Evolutionary conservation across 2,329 filamentous ascomycete genomes (phyloP).

Genomic region (Coniochaeta sp.): DNA sequence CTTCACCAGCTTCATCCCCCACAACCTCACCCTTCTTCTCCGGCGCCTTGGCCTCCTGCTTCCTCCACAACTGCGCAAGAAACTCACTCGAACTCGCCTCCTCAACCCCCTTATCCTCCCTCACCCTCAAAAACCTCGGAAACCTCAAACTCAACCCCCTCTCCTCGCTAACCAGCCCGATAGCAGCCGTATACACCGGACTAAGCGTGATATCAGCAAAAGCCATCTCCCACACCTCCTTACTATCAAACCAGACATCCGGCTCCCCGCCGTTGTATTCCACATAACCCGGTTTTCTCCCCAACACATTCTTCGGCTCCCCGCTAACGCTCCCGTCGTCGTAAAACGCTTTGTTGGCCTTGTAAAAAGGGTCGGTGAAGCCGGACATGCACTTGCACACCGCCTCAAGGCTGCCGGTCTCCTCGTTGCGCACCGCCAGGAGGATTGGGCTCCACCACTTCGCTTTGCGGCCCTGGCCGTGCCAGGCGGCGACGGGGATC

Average conservation of each 20-base stretch:
- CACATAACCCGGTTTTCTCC: slow-evolving; percentile 64
- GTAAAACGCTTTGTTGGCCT: slow-evolving; percentile 75
- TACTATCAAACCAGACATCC: slow-evolving; percentile 93
- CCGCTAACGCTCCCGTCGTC: slow-evolving; percentile 41
- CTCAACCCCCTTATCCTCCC: slow-evolving; percentile 87
- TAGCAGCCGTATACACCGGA: slow-evolving; percentile 86
- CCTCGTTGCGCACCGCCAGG: slow-evolving; percentile 82
- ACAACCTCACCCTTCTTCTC: too few relatives aligned
- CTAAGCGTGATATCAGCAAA: slow-evolving; percentile 94
- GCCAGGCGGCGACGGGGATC: slow-evolving; percentile 86
- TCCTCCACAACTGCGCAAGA: slow-evolving; percentile 71
- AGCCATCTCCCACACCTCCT: slow-evolving; percentile 95
- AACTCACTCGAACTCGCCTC: slow-evolving; percentile 84
- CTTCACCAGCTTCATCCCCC: too few relatives aligned
- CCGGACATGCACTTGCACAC: slow-evolving; percentile 98
- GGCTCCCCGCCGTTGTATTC: slow-evolving; percentile 73
- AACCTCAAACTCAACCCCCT: slow-evolving; percentile 83
- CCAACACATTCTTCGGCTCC: slow-evolving; percentile 32
- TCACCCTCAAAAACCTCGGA: slow-evolving; percentile 77
- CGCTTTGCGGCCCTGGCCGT: slow-evolving; percentile 85
- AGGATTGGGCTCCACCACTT: slow-evolving; percentile 97
- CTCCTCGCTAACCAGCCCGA: slow-evolving; percentile 81
- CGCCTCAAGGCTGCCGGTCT: slow-evolving; percentile 76
- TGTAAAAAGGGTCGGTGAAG: slow-evolving; percentile 92
- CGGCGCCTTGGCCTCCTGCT: slow-evolving; percentile 63